Conservation (phyloP, 129 eudicot genomes). For the Arctium minus region DNA sequence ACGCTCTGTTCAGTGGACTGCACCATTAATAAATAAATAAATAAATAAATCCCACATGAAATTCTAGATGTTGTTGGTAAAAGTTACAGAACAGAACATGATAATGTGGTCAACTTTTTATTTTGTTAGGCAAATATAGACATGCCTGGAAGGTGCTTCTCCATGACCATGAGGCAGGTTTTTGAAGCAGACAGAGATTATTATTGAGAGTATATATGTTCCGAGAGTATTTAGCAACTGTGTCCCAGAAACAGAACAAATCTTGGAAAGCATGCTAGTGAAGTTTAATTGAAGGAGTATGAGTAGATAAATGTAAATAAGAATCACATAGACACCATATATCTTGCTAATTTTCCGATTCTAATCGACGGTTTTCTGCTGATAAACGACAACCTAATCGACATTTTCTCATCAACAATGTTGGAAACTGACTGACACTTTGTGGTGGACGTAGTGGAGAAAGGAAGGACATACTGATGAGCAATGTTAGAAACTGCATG, state of each 20-base stretch:
- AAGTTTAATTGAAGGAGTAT: neutral
- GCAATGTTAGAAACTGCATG: too few relatives aligned
- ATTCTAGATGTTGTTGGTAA: neutral
- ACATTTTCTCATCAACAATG: too few relatives aligned
- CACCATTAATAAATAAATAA: neutral
- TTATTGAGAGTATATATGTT: neutral
- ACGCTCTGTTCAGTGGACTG: constrained; percentile 26
- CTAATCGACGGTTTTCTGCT: too few relatives aligned
- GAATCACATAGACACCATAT: too few relatives aligned
- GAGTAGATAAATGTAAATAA: neutral
- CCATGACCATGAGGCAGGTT: neutral
- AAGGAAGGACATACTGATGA: too few relatives aligned
- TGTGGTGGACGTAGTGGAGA: too few relatives aligned
- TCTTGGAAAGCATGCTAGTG: neutral
- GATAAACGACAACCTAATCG: too few relatives aligned
- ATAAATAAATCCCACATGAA: neutral
- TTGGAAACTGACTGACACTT: too few relatives aligned
- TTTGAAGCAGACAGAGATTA: neutral
- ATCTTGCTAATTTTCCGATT: too few relatives aligned
- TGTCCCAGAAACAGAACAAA: neutral
- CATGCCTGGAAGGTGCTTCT: too few relatives aligned
- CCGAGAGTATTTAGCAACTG: neutral
- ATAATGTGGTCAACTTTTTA: neutral
- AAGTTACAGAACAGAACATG: neutral
- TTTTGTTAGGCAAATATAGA: neutral